Base-by-base conservation (phyloP, 1,139 yeast genomes). In the Suhomyces ambrosiae region DNA sequence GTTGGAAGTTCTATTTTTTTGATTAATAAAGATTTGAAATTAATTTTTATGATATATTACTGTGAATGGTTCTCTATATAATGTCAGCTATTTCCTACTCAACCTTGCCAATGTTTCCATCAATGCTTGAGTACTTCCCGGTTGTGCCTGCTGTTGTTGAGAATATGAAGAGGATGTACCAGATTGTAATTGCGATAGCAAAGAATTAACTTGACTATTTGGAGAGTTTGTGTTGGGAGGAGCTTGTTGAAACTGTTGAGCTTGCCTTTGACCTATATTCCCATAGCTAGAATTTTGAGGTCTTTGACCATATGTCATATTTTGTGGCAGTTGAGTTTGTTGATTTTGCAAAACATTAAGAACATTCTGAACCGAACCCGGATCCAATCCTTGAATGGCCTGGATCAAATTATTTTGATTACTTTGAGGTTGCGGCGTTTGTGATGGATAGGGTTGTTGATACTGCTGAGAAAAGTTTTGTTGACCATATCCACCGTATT, bases 91-190 rank as follows among this genome's bases (percentile, higher is more conserved):
- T 41, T 49, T 44, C 27, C 48, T 43, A 21, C 50, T 51, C 35
- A 68, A 57, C 44, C 65, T 58, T 3, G 72, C 65, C 41, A 68
- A 60, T 14, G 71, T 67, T 11, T 68, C 74, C 67, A 64, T 58
- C 35, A 67, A 53, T 4, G 65, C 54, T 38, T 52, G 50, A 7
- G 52, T 36, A 19, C 40, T 28, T 24, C 31, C 40, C 2, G 35
- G 33, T 16, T 16, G 28, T 21, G 22, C 25, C 5, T 27, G 36
- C 12, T 23, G 17, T 27, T 27, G 59, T 46, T 41, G 45, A 16
- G 42, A 44, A 29, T 48, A 32, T 9, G 23, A 19, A 42, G 45
- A 17, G 38, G 47, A 23, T 47, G 47, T 11, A 4, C 44, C 41
- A 10, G 48, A 45, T 44, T 61, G 65, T 23, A 63, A 46, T 35